Base-by-base conservation (phyloP, 2,329 filamentous ascomycete species). In the Ilyonectria destructans region DNA sequence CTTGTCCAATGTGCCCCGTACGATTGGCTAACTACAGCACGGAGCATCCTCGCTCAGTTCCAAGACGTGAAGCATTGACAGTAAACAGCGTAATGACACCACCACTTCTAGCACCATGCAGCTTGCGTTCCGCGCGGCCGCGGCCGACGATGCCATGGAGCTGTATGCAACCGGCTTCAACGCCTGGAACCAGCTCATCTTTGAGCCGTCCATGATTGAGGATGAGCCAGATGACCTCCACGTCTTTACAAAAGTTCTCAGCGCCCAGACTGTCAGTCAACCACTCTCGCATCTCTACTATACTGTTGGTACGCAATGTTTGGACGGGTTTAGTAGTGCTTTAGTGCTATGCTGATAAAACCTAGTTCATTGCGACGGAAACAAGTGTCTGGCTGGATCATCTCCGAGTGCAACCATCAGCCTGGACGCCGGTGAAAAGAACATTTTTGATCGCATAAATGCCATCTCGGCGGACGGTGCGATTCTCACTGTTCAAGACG, bases 101-200 rank as follows among this genome's bases (percentile, higher is more conserved):
- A 43, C 10, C 12, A 23, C 26, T 26, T 7, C 26, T 29, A 48
- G 21, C 52, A 23, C 1, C 19, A 73, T 68, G 64, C 40, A 75
- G 12, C 56, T 76, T 3, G 67, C 69, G 5, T 6, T 70, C 9
- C 65, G 64, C n/a, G 4, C 35, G 1, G 46, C 62, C 6, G 21
- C 21, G 2, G 37, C 26, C 23, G 37, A 62, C 15, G 31, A 64
- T 23, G 26, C 13, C 26, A 84, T 88, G 86, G 80, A 86, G 59
- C 77, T 91, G 6, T 87, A 86, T 74, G 87, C 85, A 48, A 72
- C 85, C 3, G 89, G 89, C 46, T 86, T 88, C 79, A 91, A 91
- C 74, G 87, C 88, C 61, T 91, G 87, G 87, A 78, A 80, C 62
- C 88, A 91, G 72, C 82, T 90, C 17, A 70, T 75, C 2, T 85